phyloP scores from a whole-genome alignment of 1,284 basidiomycete species.

The Ceratobasidium papillatum region DNA sequence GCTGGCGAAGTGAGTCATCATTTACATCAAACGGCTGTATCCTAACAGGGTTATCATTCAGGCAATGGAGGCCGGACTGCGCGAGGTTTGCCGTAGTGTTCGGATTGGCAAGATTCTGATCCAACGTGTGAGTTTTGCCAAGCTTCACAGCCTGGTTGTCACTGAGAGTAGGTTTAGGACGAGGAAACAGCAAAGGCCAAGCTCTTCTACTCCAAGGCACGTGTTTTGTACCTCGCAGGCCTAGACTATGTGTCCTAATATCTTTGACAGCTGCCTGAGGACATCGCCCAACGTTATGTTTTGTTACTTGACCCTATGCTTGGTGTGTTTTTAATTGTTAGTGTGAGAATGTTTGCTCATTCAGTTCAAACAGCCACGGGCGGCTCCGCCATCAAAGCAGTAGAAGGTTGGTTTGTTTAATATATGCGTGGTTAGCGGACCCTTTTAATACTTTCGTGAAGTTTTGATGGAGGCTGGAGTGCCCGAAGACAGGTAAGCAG shows the following conservation, averaged over 20 bases:
- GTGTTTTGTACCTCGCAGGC: conserved; percentile 43
- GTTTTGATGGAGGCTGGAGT: conserved; percentile 92
- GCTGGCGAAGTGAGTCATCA: conserved; percentile 73
- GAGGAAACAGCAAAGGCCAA: conserved; percentile 92
- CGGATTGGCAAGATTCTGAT: conserved; percentile 94
- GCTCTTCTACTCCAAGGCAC: conserved; percentile 85
- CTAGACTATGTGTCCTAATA: not conserved
- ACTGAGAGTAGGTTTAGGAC: conserved; percentile 63
- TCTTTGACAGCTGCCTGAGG: conserved; percentile 82
- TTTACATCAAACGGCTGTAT: not conserved
- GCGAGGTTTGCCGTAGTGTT: conserved; percentile 93
- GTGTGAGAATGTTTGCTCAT: not conserved
- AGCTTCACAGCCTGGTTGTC: not conserved
- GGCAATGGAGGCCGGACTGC: conserved; percentile 94
- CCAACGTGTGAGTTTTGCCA: conserved; percentile 70
- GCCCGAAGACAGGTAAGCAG: conserved; percentile 50
- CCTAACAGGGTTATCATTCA: conserved; percentile 49
- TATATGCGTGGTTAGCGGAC: conserved; percentile 12
- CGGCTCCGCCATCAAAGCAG: conserved; percentile 96
- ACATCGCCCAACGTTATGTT: conserved; percentile 91
- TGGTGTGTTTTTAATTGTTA: conserved; percentile 60
- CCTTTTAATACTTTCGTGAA: conserved; percentile 32
- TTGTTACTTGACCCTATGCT: conserved; percentile 98
- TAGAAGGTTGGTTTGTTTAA: conserved; percentile 62
- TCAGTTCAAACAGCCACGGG: conserved; percentile 78